A percentile compares a stretch with the other conserved stretches of the same genome.
Evolutionary conservation across 371 early-diverging fungal genomes (phyloP).

Genomic region (Rhizopus stolonifer): DNA sequence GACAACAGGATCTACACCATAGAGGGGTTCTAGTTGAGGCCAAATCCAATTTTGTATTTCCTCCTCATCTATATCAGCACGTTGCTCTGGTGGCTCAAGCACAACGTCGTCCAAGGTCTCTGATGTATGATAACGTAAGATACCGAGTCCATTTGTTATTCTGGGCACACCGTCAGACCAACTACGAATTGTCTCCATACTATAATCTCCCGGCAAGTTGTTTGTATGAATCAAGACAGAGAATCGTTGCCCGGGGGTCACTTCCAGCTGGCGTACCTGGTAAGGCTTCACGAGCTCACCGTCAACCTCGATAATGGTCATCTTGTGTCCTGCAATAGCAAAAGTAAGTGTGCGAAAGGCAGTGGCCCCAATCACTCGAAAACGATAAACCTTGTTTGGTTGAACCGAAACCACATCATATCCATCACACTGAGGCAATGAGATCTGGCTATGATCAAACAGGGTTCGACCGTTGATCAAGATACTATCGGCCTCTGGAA

Average conservation of each 20-base stretch:
- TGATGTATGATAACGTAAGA: conserved; percentile 23
- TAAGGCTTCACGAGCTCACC: conserved; percentile 40
- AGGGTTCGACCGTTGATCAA: conserved; percentile 43
- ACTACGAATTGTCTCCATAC: conserved; percentile 27
- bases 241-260: conserved; percentile 47
- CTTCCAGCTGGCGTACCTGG: conserved; percentile 27
- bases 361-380: conserved; percentile 44
- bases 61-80: neutral
- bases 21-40: conserved; percentile 30
- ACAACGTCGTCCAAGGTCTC: neutral
- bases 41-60: conserved; percentile 37
- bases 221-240: conserved; percentile 37
- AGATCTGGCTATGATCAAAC: conserved; percentile 14
- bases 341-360: conserved; percentile 43
- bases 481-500: conserved; percentile 45
- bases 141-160: conserved; percentile 33
- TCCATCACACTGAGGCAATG: conserved; percentile 28
- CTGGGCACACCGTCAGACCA: conserved; percentile 34
- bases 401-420: conserved; percentile 29
- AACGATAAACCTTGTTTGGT: conserved; percentile 32
- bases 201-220: conserved; percentile 24
- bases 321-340: conserved; percentile 37
- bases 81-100: neutral
- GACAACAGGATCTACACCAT: conserved; percentile 36
- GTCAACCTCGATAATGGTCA: conserved; percentile 51